phyloP scores from a whole-genome alignment of 257 asterid genomes.

The Capsicum baccatum region DNA sequence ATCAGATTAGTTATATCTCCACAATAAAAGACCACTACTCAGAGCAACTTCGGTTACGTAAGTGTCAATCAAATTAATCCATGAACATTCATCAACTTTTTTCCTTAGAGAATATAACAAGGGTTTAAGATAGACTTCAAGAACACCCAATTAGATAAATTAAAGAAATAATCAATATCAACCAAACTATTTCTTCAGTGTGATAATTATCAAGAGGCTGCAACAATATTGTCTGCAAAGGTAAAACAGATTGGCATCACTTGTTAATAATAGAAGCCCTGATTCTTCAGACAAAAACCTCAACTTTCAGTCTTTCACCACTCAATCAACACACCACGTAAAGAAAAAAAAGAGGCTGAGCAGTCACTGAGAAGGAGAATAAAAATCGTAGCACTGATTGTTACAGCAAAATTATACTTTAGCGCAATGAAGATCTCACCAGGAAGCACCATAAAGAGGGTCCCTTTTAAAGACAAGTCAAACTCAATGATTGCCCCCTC shows the following conservation, averaged over 20 bases:
- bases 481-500: neutral
- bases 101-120: neutral
- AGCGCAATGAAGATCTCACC: neutral
- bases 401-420: neutral
- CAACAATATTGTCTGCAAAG: neutral
- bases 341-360: neutral
- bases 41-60: neutral
- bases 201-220: neutral
- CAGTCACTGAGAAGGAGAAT: neutral
- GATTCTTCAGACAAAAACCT: neutral
- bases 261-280: neutral
- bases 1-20: slow-evolving; percentile 35
- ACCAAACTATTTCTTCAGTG: slow-evolving; percentile 1
- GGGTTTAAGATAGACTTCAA: neutral
- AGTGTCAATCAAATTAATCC: neutral
- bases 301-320: neutral
- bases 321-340: slow-evolving; percentile 6
- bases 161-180: neutral
- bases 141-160: neutral
- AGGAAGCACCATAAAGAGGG: neutral
- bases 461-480: neutral
- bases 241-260: slow-evolving; percentile 10
- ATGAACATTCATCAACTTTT: neutral
- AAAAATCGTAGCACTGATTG: neutral
- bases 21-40: neutral